A percentile compares a stretch with the other conserved stretches of the same genome.
Conservation (phyloP, 441 rosid species). For the Adansonia grandidieri region DNA sequence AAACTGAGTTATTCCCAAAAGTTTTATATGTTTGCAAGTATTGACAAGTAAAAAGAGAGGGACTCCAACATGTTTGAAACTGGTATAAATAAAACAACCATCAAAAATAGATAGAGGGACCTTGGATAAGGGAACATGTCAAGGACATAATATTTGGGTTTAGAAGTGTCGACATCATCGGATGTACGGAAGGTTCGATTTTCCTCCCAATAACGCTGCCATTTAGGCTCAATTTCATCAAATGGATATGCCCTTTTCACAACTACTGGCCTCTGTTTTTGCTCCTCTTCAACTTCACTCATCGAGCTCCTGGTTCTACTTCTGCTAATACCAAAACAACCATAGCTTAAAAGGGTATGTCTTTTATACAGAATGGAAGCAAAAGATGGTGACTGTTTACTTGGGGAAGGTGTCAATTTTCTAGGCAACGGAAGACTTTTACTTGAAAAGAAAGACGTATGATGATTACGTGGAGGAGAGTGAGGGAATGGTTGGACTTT, state of each 20-base stretch:
- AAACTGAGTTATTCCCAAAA: neutral
- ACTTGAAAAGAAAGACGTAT: constrained; percentile 16
- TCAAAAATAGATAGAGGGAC: constrained; percentile 37
- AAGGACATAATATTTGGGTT: constrained; percentile 93
- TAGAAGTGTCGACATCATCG: constrained; percentile 76
- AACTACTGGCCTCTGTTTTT: constrained; percentile 31
- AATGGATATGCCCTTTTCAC: constrained; percentile 76
- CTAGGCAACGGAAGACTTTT: constrained; percentile 29
- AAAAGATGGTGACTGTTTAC: constrained; percentile 28
- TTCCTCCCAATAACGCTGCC: constrained; percentile 89
- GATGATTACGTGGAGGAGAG: constrained; percentile 35
- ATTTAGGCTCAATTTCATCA: constrained; percentile 89
- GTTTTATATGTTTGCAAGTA: neutral
- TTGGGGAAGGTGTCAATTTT: constrained; percentile 19
- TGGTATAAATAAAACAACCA: neutral
- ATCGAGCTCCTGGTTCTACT: constrained; percentile 39
- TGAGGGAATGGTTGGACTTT: constrained; percentile 40
- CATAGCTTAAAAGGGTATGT: constrained; percentile 20
- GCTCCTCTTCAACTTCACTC: constrained; percentile 34
- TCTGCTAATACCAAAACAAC: constrained; percentile 26
- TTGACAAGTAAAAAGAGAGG: neutral
- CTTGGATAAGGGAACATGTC: constrained; percentile 99
- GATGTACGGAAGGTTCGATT: constrained; percentile 83
- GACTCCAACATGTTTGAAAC: neutral
- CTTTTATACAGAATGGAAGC: constrained; percentile 16